Base-by-base conservation (phyloP, 139 green algal genomes). In the Chlorella sp. region DNA sequence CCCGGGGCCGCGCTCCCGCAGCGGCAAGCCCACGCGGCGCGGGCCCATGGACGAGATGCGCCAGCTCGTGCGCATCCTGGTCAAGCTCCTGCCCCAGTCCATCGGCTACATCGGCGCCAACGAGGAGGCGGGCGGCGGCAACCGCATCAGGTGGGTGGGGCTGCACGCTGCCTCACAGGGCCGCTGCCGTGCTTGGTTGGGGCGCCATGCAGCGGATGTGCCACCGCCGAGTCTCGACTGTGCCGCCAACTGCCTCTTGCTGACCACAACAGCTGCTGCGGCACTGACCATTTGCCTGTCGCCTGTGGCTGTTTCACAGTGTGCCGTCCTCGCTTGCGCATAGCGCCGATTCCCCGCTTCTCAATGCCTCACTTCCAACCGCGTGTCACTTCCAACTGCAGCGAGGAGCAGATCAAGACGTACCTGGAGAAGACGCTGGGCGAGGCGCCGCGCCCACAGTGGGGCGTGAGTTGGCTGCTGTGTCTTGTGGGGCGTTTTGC, bases 1-100 rank as follows among this genome's bases (percentile, higher is more conserved):
- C 60, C 76, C 76, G 21, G 60, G 63, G 18, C 67, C 72, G 55
- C 85, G 79, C 72, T 62, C 34, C 74, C 81, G 70, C 47, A 82
- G 67, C 41, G 79, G 83, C 57, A 89, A 89, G 81, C 80, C 74
- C 26, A 89, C 80, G 15, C 82, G 94, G 11, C 85, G 95, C 21
- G 95, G 95, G 1, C 95, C 95, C 13, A 98, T 98, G 95, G 95
- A 98, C 73, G 95, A 98, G 85, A 98, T 98, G 95, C 87, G 95
- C 36, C 93, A 97, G 91, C 92, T 98, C 25, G 91, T 97, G 9
- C 87, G 94, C 80, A 97, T 97, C 71, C 86, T 97, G 65, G 90
- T 93, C 26, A 96, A 97, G 84, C 74, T 94, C 28, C 90, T 97
- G 56, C 95, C 95, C 4, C 87, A 94, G 41, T 94, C 87, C 0